Percentiles rank a stretch among this genome's conserved stretches.
These are phyloP conservation scores for Albizia julibrissin DNA, from an alignment of 306 rosid species.

Conservation along the genomic window DNA sequence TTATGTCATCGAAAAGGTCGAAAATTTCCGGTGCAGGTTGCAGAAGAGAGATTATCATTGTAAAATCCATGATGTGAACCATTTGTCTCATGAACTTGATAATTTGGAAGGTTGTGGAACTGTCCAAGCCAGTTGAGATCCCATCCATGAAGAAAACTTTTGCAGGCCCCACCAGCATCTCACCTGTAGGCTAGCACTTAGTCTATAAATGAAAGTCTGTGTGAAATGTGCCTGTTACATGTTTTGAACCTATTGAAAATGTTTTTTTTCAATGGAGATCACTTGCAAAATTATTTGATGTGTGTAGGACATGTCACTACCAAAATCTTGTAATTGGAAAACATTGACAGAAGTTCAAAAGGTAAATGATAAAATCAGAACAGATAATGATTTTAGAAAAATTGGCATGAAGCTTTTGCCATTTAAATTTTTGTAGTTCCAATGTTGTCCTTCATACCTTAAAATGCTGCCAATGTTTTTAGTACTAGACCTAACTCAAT, in stretches of 20 bases:
- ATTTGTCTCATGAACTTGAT: slow-evolving; percentile 63
- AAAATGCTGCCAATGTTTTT: not conserved
- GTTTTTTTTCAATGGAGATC: not conserved
- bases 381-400: not conserved
- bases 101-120: slow-evolving; percentile 74
- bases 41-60: slow-evolving; percentile 72
- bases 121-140: slow-evolving; percentile 78
- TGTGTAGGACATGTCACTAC: no score
- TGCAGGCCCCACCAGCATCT: slow-evolving; percentile 81
- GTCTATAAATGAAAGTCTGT: slow-evolving; percentile 1
- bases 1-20: slow-evolving; percentile 69
- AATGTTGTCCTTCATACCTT: not conserved
- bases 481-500: not conserved
- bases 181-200: slow-evolving; percentile 50
- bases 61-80: slow-evolving; percentile 62
- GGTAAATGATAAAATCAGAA: not conserved
- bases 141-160: slow-evolving; percentile 75
- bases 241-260: not conserved
- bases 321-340: not conserved
- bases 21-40: slow-evolving; percentile 80
- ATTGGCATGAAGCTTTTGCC: not conserved
- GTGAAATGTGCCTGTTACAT: not conserved
- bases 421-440: not conserved
- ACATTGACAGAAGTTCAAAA: not conserved
- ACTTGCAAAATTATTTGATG: not conserved